A percentile compares a stretch with the other conserved stretches of the same genome.
These are phyloP conservation scores for Canariomyces notabilis DNA, from an alignment of 2,329 filamentous ascomycete genomes.

Conservation along the genomic window DNA sequence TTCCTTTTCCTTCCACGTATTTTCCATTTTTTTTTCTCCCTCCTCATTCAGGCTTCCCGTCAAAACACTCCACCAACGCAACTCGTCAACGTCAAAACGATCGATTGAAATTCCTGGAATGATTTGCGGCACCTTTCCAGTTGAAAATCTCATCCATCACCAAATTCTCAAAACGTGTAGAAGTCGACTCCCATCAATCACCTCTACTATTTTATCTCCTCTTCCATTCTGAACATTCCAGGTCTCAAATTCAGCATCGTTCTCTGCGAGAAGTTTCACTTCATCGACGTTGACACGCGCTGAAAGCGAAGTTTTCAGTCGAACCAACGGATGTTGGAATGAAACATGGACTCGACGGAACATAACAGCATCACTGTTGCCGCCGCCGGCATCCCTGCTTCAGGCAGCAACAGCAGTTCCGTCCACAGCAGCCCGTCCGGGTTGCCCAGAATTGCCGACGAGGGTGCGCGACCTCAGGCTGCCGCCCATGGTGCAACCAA, in stretches of 20 bases:
- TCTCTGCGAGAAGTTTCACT: no score
- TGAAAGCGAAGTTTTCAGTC: background rate
- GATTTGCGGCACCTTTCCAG: no score
- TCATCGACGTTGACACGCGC: background rate
- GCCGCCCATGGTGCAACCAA: background rate
- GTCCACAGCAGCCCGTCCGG: conserved; percentile 1
- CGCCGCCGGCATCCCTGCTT: background rate
- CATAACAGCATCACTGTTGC: conserved; percentile 20
- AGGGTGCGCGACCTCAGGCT: background rate
- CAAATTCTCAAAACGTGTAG: no score
- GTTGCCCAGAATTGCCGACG: background rate
- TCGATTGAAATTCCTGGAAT: no score
- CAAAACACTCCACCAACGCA: background rate
- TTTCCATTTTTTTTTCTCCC: background rate
- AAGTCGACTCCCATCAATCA: no score
- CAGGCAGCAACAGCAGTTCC: conserved; percentile 2
- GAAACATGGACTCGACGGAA: conserved; percentile 3
- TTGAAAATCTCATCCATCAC: no score
- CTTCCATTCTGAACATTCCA: no score
- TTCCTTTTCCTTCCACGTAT: conserved; percentile 4
- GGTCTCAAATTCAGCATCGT: no score
- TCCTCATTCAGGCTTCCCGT: background rate
- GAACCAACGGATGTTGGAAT: conserved; percentile 4
- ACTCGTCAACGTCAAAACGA: no score
- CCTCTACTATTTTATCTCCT: no score